Percentiles rank a stretch among this genome's conserved stretches.
Evolutionary conservation across 768 basidiomycete genomes (phyloP).

Genomic region (Tulasnella sp.): DNA sequence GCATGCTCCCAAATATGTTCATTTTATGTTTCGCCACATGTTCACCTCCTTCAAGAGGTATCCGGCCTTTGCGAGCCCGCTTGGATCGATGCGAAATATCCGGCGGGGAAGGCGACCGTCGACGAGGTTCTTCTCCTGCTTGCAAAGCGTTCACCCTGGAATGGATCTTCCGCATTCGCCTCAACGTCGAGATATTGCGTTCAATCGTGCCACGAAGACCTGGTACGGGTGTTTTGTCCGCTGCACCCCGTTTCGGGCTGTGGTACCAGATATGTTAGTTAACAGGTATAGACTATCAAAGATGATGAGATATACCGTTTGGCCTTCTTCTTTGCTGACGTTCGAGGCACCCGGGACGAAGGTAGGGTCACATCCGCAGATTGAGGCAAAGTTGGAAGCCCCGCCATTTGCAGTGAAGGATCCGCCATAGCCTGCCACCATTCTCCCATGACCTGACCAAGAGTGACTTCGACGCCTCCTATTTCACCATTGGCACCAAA

Average conservation of each 20-base stretch:
- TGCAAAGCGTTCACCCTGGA: conserved; percentile 66
- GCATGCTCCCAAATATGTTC: conserved; percentile 44
- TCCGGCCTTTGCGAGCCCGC: background rate
- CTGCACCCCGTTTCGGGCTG: conserved; percentile 19
- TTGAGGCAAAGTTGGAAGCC: conserved; percentile 56
- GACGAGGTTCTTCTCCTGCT: conserved; percentile 40
- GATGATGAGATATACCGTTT: conserved; percentile 6
- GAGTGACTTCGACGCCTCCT: conserved; percentile 9
- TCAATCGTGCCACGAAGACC: conserved; percentile 69
- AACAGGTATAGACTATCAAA: background rate
- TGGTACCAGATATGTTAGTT: background rate
- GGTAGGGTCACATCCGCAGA: conserved; percentile 15
- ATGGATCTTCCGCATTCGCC: conserved; percentile 72
- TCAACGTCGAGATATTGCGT: conserved; percentile 73
- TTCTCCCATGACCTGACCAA: conserved; percentile 44
- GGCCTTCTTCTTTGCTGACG: conserved; percentile 43
- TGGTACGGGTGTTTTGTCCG: conserved; percentile 8
- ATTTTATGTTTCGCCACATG: conserved; percentile 24
- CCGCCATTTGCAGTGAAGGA: conserved; percentile 63
- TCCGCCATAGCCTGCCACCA: conserved; percentile 80
- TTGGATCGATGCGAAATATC: background rate
- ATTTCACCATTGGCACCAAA: background rate
- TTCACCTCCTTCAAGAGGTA: conserved; percentile 34
- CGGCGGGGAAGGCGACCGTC: conserved; percentile 18
- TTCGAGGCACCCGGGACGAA: conserved; percentile 10